A percentile compares a stretch with the other conserved stretches of the same genome.
phyloP scores from a whole-genome alignment of 2,329 filamentous ascomycete genomes.

The Microcyclospora pomicola region DNA sequence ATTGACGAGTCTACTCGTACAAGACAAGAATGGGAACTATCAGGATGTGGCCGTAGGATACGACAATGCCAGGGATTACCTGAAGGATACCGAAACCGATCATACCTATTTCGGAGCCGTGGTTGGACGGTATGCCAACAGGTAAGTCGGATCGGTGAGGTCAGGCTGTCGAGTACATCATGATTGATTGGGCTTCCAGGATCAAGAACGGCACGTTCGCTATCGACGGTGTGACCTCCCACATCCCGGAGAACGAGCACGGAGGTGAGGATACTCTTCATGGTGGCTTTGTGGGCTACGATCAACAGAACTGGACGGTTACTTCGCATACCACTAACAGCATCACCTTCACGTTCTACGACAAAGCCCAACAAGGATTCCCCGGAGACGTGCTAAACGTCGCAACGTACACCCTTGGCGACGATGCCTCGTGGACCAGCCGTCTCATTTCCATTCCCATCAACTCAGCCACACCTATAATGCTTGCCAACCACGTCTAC shows the following conservation, averaged over 20 bases:
- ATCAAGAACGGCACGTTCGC: slow-evolving; percentile 44
- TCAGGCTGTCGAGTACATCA: background rate
- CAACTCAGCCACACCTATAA: slow-evolving; percentile 67
- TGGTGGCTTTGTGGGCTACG: slow-evolving; percentile 40
- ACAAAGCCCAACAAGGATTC: slow-evolving; percentile 61
- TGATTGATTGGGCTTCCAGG: slow-evolving; percentile 16
- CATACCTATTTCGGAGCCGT: slow-evolving; percentile 50
- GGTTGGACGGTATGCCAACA: slow-evolving; percentile 41
- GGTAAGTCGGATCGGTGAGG: slow-evolving; percentile 5
- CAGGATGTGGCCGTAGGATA: slow-evolving; percentile 40
- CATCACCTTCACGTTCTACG: slow-evolving; percentile 63
- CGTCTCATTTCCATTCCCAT: slow-evolving; percentile 58
- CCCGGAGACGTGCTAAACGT: slow-evolving; percentile 63
- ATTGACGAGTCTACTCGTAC: slow-evolving; percentile 17
- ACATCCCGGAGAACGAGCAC: slow-evolving; percentile 39
- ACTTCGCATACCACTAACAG: slow-evolving; percentile 50
- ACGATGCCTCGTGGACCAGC: slow-evolving; percentile 53
- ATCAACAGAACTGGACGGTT: slow-evolving; percentile 60
- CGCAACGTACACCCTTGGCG: slow-evolving; percentile 57
- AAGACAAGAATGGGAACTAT: slow-evolving; percentile 21
- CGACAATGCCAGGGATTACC: slow-evolving; percentile 28
- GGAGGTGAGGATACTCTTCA: slow-evolving; percentile 39
- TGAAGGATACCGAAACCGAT: slow-evolving; percentile 32
- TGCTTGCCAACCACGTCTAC: slow-evolving; percentile 64
- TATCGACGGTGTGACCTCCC: slow-evolving; percentile 33